Conservation (phyloP, 2,329 filamentous ascomycete genomes). For the Colletotrichum lindemuthianum region DNA sequence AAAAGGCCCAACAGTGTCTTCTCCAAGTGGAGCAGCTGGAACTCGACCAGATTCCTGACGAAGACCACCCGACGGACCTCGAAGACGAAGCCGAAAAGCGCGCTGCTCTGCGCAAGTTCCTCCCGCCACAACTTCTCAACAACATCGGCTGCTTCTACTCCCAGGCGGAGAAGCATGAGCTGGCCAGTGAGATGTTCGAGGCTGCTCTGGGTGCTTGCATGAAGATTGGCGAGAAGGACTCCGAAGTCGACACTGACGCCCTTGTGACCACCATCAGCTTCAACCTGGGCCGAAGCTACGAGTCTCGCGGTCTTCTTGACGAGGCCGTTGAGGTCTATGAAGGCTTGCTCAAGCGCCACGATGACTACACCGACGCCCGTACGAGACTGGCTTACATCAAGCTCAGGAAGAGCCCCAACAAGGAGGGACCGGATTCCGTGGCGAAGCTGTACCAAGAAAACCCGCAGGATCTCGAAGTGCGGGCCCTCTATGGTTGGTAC, state of each 20-base stretch:
- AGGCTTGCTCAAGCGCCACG: constrained; percentile 82
- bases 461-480: constrained; percentile 87
- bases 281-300: constrained; percentile 93
- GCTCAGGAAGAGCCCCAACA: constrained; percentile 80
- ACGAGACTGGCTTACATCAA: constrained; percentile 91
- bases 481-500: constrained; percentile 95
- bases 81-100: constrained; percentile 69
- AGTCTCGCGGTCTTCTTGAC: constrained; percentile 81
- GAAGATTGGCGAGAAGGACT: constrained; percentile 79
- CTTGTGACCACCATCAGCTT: constrained; percentile 96
- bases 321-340: constrained; percentile 92
- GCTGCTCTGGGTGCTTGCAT: constrained; percentile 90
- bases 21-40: constrained; percentile 93
- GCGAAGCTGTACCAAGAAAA: constrained; percentile 87
- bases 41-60: constrained; percentile 77
- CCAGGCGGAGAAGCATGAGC: constrained; percentile 82
- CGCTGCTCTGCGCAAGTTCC: constrained; percentile 74
- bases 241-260: constrained; percentile 85
- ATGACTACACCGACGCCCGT: constrained; percentile 91
- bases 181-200: constrained; percentile 89
- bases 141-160: constrained; percentile 98
- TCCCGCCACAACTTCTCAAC: constrained; percentile 92
- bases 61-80: constrained; percentile 69
- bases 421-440: constrained; percentile 87
- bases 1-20: constrained; percentile 91